phyloP scores from a whole-genome alignment of 768 basidiomycete genomes.

The Lentinula raphanica region DNA sequence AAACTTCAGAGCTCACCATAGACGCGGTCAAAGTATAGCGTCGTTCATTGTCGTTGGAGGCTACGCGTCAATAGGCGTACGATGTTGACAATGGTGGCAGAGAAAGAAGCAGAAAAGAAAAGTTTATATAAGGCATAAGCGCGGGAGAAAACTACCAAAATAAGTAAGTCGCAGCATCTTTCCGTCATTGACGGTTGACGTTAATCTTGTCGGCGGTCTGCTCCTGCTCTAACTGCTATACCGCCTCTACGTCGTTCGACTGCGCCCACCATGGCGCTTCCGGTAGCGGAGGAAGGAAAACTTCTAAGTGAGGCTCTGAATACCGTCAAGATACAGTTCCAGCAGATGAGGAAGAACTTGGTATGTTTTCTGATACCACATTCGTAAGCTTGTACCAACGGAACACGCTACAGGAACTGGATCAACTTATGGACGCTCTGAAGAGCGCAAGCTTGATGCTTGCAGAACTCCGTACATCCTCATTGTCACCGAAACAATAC shows the following conservation, averaged over 20 bases:
- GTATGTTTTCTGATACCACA: slow-evolving; percentile 38
- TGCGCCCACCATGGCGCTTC: slow-evolving; percentile 30
- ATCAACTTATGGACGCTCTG: slow-evolving; percentile 97
- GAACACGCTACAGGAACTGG: slow-evolving; percentile 62
- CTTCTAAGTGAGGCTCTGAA: slow-evolving; percentile 78
- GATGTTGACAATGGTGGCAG: neutral
- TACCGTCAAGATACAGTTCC: slow-evolving; percentile 86
- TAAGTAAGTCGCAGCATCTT: neutral
- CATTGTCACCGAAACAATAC: slow-evolving; percentile 93
- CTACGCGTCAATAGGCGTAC: no score
- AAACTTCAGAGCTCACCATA: neutral
- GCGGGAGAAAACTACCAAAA: neutral
- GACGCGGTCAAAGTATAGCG: no score
- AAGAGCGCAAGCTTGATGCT: slow-evolving; percentile 98
- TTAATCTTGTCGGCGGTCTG: neutral
- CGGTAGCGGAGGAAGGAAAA: slow-evolving; percentile 71
- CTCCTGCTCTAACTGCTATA: neutral
- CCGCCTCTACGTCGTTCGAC: slow-evolving; percentile 1
- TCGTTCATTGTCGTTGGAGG: no score
- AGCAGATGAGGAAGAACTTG: slow-evolving; percentile 92
- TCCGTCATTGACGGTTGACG: neutral
- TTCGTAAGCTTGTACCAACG: neutral
- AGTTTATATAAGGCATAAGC: neutral
- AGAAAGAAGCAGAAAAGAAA: neutral
- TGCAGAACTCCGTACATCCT: slow-evolving; percentile 89